phyloP scores from a whole-genome alignment of 176 grass and related monocot species.

The Avena insularis region DNA sequence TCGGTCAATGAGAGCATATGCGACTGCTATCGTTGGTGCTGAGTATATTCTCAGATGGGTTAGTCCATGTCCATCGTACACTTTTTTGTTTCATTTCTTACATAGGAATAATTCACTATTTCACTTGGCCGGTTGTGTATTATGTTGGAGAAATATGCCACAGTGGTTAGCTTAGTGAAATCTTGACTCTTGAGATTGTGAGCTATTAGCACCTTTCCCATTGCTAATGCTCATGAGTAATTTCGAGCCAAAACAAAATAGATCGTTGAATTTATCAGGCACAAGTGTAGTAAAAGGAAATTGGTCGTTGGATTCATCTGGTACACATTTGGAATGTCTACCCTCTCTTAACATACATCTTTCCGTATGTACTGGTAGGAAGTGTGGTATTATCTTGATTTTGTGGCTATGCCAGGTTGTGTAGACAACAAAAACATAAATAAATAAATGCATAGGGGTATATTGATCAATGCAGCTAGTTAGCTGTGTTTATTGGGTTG shows the following conservation, averaged over 20 bases:
- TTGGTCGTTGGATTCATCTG: neutral
- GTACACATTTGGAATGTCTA: conserved; percentile 16
- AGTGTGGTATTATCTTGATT: neutral
- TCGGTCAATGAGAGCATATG: conserved; percentile 92
- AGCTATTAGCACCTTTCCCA: neutral
- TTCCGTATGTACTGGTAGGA: neutral
- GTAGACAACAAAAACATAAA: neutral
- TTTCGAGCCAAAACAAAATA: conserved; percentile 8
- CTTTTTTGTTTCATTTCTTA: conserved; percentile 12
- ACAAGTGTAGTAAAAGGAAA: neutral
- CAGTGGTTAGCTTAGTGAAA: conserved; percentile 14
- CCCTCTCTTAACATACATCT: neutral
- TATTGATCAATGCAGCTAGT: conserved; percentile 5
- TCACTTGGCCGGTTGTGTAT: conserved; percentile 24
- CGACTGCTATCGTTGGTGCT: conserved; percentile 79
- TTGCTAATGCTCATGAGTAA: neutral
- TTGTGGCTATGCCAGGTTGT: neutral
- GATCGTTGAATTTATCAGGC: neutral
- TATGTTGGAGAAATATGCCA: conserved; percentile 22
- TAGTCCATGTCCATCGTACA: conserved; percentile 29
- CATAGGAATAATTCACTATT: conserved; percentile 13
- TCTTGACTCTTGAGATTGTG: neutral
- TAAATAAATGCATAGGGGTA: neutral
- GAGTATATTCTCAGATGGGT: conserved; percentile 98
- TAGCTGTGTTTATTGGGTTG: neutral